Conservation (phyloP, 441 rosid species). For the Manihot esculenta region DNA sequence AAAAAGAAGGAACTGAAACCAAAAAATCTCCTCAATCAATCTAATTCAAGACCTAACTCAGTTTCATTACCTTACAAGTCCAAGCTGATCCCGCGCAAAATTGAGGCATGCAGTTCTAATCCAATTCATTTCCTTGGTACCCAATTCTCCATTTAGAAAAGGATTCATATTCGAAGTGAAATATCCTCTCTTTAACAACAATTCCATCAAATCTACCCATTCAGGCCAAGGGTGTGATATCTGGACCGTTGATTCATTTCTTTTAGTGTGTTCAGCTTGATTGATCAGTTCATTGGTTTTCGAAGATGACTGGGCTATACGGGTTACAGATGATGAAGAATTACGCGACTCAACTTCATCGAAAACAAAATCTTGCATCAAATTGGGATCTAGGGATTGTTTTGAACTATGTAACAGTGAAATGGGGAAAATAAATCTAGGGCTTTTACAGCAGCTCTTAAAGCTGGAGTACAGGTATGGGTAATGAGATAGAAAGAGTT, state of each 20-base stretch:
- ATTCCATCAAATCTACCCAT: slow-evolving; percentile 67
- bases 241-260: slow-evolving; percentile 24
- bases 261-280: not conserved
- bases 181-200: slow-evolving; percentile 55
- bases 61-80: slow-evolving; percentile 54
- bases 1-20: not conserved
- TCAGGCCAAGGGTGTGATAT: slow-evolving; percentile 80
- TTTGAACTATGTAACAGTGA: slow-evolving; percentile 33
- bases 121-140: slow-evolving; percentile 50
- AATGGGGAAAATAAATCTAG: slow-evolving; percentile 19
- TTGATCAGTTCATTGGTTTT: not conserved
- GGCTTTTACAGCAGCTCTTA: slow-evolving; percentile 3
- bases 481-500: slow-evolving; percentile 28
- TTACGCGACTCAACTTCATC: slow-evolving; percentile 28
- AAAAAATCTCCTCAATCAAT: not conserved
- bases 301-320: slow-evolving; percentile 6
- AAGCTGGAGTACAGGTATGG: slow-evolving; percentile 21
- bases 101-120: slow-evolving; percentile 75
- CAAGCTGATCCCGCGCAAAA: slow-evolving; percentile 63
- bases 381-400: slow-evolving; percentile 23
- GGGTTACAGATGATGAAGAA: slow-evolving; percentile 29
- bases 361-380: slow-evolving; percentile 24
- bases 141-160: slow-evolving; percentile 32
- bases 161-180: slow-evolving; percentile 47
- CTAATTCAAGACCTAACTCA: not conserved